Conservation (phyloP, 345 rosid species). For the Dimocarpus longan region DNA sequence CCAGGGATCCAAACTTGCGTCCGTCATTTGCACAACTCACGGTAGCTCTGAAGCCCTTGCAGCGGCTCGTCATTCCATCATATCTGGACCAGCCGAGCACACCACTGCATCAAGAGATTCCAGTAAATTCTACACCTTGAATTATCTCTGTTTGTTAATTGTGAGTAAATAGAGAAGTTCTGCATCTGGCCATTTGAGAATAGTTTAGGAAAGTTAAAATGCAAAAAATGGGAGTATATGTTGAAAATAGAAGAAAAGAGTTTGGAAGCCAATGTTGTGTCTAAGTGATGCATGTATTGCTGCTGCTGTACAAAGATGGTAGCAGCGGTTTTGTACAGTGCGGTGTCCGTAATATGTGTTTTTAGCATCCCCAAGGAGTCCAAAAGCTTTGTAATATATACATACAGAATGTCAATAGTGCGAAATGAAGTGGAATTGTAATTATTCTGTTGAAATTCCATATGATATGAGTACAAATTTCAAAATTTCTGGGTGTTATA, state of each 20-base stretch:
- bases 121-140: slow-evolving; percentile 69
- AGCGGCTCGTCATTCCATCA: slow-evolving; percentile 67
- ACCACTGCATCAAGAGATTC: slow-evolving; percentile 47
- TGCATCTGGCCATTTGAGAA: slow-evolving; percentile 18
- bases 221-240: neutral
- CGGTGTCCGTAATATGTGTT: slow-evolving; percentile 19
- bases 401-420: slow-evolving; percentile 13
- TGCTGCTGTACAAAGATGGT: slow-evolving; percentile 20
- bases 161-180: slow-evolving; percentile 40
- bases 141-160: slow-evolving; percentile 29
- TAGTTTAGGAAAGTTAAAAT: slow-evolving; percentile 14
- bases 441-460: neutral
- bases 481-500: neutral
- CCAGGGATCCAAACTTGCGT: slow-evolving; percentile 87
- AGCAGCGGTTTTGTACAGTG: slow-evolving; percentile 39
- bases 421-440: slow-evolving; percentile 10
- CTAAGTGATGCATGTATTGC: slow-evolving; percentile 9
- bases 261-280: slow-evolving; percentile 6
- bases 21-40: slow-evolving; percentile 86
- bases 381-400: slow-evolving; percentile 27
- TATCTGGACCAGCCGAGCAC: slow-evolving; percentile 55
- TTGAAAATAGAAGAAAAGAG: neutral
- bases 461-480: slow-evolving; percentile 2
- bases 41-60: slow-evolving; percentile 78
- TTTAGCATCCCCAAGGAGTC: neutral